Evolutionary conservation across 495 filamentous ascomycete genomes (phyloP), one percentile per base, ranked within the genome.

Genomic region (Cladorrhinum samala): DNA sequence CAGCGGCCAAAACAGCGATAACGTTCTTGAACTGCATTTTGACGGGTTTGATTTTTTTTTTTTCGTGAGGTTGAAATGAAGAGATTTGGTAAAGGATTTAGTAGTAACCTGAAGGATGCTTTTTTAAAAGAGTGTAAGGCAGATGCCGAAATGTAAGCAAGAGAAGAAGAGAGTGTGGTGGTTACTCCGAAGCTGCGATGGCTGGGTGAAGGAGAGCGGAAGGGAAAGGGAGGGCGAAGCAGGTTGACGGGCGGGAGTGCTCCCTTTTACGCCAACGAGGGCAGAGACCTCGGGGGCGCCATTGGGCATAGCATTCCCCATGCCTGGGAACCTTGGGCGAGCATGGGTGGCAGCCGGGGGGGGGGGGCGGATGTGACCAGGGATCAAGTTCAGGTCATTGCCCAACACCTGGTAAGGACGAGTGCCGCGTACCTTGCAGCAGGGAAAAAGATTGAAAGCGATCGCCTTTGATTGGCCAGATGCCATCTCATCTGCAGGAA

Each of bases 11-110:
- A 54, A 64, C 47, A 52, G 59, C 45, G 61, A 67, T 33, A 59
- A 70, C 53, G 60, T 60, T 65, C 60, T 68, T 65, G 54, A 65
- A 66, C 53, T 66, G 68, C 69, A 72, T 72, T 52, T 56, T 69
- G 68, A 58, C 38, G 50, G 49, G 8, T 46, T 2, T 18, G 23
- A 40, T 52, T 19, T 53, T 46, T 24, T 47, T 46, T 44, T 52
- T 25, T 27, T 1, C 4, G 49, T 48, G 11, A 42, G 17, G 25
- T 53, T 25, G 24, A 40, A 50, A 13, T 16, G 18, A 14, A 7
- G 23, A 38, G 14, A 21, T 36, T 20, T 17, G 9, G 42, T 33
- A 41, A 38, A 53, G 38, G 49, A 47, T 44, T 18, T 11, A 41
- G 21, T 41, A 30, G 46, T 53, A 30, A 27, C 30, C 45, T 21